Evolutionary conservation across 148 eudicot species (phyloP), one percentile per base, ranked within the genome.

Genomic region (Rhododendron molle): DNA sequence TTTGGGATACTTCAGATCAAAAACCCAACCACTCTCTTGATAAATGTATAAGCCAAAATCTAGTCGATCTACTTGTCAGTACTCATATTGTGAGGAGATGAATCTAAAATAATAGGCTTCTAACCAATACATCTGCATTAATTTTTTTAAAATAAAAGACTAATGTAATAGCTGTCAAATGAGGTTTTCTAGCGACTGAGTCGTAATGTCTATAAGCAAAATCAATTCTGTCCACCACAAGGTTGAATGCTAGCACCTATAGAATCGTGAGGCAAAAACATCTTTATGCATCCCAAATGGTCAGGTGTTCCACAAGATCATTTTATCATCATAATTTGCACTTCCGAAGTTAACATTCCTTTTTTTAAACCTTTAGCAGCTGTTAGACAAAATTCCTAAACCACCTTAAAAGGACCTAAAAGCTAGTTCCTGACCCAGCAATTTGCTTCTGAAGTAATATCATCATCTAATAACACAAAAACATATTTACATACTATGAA

Each of bases 401-500:
- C 36, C 4, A 21, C 67, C 67, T 60, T 60, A 69, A 26, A 69
- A 28, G 34, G 36, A 28, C 74, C 36, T 10, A 32, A 72, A 72
- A 72, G 40, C 43, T 13, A 14, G 21, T 13, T 72, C 5, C 38
- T 9, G 38, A 28, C 77, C 18, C 38, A 72, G 20, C 77, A 20
- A 34, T 15, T 47, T 46, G 78, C 83, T 65, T 86, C 49, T 73
- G 26, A 54, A 81, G 15, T 30, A 69, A 38, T 30, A 83, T 4
- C 65, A 26, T 47, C 20, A 49, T 49, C 50, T 76, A 84, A 38
- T 14, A 76, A 76, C 36, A 43, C 73, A 32, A 21, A 13, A 46
- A 65, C 7, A 58, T 46, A 78, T 60, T 65, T 6, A 92, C 92
- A 1, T 90, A 96, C 99, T 71, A 96, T 85, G 88, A 96, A 96